Evolutionary conservation across 768 basidiomycete species (phyloP), one percentile per base, ranked within the genome.

Genomic region (Kwoniella mangroviensis): DNA sequence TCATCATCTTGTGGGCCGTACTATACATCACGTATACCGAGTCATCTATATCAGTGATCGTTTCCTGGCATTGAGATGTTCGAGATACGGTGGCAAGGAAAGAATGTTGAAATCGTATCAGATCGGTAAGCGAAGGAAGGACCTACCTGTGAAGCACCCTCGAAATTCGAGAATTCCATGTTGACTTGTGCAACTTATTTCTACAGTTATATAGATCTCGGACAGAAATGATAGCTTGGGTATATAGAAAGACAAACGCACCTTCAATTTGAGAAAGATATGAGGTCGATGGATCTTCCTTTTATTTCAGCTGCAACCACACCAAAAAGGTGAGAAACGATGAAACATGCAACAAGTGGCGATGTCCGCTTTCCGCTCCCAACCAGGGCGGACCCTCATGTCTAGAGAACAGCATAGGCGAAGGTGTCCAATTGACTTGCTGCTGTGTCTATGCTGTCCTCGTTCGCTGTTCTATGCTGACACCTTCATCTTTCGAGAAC

Each of bases 101-200:
- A 19, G 34, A 22, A 22, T 26, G 24, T 17, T 26, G 63, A 28
- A n/a, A 21, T 12, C 13, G 22, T 17, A 51, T 17, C 21, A 6
- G 53, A 55, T 21, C 21, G 24, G 19, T 40, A 49, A 17, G 9
- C n/a, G 40, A 19, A 7, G 61, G 40, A 19, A 7, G 61, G 26
- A 59, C 73, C 54, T 34, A 80, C 82, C 71, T 83, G 82, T 9
- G 82, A 83, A 21, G 81, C 84, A 54, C 84, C 84, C 28, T 84
- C 84, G 63, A 84, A 83, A 69, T 83, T 82, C 4, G 77, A 74
- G 58, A 84, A 84, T 43, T 81, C 82, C 79, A 78, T 9, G 26
- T 66, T 57, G n/a, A 11, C 62, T 40, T 28, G 9, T 54, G 11
- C 24, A 19, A 19, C 53, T 34, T 34, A 7, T 34, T 34, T 34